Percentiles rank a stretch among this genome's conserved stretches.
phyloP scores from a whole-genome alignment of 2,329 filamentous ascomycete species.

The Arthrocladium fulminans region DNA sequence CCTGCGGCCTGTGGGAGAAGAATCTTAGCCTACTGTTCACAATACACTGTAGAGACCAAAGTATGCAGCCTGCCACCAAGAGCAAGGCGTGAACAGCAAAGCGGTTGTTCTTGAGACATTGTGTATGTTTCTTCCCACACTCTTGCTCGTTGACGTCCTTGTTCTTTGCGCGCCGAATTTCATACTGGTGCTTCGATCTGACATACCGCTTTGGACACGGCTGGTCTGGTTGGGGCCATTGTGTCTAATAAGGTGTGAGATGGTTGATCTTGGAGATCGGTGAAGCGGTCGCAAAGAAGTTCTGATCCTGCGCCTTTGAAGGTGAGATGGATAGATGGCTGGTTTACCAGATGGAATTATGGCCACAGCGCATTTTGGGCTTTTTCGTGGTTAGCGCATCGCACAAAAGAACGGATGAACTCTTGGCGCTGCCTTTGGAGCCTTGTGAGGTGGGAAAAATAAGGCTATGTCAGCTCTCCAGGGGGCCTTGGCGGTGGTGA shows the following conservation, averaged over 20 bases:
- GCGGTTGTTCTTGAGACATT: constrained; percentile 73
- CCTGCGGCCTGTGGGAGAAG: constrained; percentile 37
- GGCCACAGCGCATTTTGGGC: background rate
- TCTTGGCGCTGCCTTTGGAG: background rate
- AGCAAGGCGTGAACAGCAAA: constrained; percentile 67
- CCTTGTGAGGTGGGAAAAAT: background rate
- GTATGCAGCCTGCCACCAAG: constrained; percentile 22
- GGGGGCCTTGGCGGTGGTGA: too few species aligned
- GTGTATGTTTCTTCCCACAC: constrained; percentile 45
- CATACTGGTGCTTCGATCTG: background rate
- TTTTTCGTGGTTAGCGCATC: background rate
- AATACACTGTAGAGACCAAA: constrained; percentile 7
- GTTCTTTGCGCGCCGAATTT: background rate
- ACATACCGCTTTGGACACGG: constrained; percentile 9
- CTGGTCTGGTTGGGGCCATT: constrained; percentile 26
- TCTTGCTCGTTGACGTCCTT: background rate
- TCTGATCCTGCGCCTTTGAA: constrained; percentile 68
- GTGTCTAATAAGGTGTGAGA: constrained; percentile 10
- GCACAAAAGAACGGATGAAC: background rate
- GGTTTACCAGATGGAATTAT: background rate
- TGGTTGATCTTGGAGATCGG: too few species aligned
- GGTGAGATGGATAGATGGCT: background rate
- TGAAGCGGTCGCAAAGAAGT: constrained; percentile 65
- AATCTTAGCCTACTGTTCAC: constrained; percentile 85
- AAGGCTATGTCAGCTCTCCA: too few species aligned